Percentiles rank a stretch among this genome's conserved stretches.
Evolutionary conservation across 2,329 filamentous ascomycete genomes (phyloP).

Genomic region (Venturia pyrina): DNA sequence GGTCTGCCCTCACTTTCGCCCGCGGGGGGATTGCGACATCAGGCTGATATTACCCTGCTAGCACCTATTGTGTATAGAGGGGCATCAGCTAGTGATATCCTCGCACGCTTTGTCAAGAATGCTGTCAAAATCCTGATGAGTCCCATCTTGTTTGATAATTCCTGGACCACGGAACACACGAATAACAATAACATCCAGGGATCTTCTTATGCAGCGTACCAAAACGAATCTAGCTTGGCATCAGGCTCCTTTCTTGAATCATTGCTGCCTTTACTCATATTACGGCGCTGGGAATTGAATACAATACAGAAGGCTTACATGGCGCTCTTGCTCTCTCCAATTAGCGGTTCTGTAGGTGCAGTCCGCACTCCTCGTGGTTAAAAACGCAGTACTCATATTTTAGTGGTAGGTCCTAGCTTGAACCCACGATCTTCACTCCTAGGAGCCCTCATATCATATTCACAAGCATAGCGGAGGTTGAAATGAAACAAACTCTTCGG

Average conservation of each 20-base stretch:
- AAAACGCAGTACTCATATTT: not conserved
- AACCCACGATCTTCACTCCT: not conserved
- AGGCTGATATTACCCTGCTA: not conserved
- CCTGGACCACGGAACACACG: too few relatives aligned
- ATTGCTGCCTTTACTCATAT: too few relatives aligned
- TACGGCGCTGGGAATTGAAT: too few relatives aligned
- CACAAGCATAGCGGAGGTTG: not conserved
- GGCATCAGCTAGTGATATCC: not conserved
- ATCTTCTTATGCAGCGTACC: too few relatives aligned
- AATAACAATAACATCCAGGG: too few relatives aligned
- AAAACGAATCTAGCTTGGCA: too few relatives aligned
- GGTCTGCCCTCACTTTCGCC: not conserved
- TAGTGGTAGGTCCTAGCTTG: not conserved
- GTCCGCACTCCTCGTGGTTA: not conserved
- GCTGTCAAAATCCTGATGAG: too few relatives aligned
- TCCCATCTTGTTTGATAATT: too few relatives aligned
- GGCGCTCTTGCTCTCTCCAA: not conserved
- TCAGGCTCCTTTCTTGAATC: too few relatives aligned
- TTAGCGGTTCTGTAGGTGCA: not conserved
- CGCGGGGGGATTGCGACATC: not conserved
- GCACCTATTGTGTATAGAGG: too few relatives aligned
- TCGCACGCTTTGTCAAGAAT: not conserved
- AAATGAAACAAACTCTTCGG: not conserved
- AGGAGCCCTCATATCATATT: not conserved
- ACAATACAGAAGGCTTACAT: too few relatives aligned